These are phyloP conservation scores for Closterium sp. DNA, from an alignment of 139 green algal species.

Conservation along the genomic window DNA sequence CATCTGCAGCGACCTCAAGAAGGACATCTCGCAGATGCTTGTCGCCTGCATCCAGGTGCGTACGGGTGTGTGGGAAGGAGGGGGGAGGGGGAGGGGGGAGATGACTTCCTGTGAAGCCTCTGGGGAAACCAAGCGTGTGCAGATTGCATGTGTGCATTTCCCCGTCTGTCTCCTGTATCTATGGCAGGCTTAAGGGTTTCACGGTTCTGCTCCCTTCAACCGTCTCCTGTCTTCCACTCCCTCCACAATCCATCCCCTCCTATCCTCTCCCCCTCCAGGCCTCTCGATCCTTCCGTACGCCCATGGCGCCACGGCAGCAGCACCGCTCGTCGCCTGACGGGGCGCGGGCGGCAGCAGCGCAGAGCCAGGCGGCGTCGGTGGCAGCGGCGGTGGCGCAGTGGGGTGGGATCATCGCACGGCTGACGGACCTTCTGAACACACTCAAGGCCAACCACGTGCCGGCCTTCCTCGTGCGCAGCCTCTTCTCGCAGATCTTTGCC, in stretches of 20 bases:
- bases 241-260: not conserved
- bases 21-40: too few relatives aligned
- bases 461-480: conserved; percentile 74
- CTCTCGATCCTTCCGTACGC: not conserved
- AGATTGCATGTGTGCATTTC: not conserved
- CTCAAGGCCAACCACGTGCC: conserved; percentile 81
- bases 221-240: not conserved
- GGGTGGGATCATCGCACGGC: conserved; percentile 78
- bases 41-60: too few relatives aligned
- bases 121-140: too few relatives aligned
- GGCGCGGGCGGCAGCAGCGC: not conserved
- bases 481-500: conserved; percentile 68
- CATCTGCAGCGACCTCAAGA: too few relatives aligned
- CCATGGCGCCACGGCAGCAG: not conserved
- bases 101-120: too few relatives aligned
- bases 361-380: not conserved
- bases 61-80: too few relatives aligned
- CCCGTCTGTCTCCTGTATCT: not conserved
- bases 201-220: not conserved
- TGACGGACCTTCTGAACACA: conserved; percentile 75
- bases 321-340: not conserved
- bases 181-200: too few relatives aligned
- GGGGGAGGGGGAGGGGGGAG: too few relatives aligned
- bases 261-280: conserved; percentile 28
- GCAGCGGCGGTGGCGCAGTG: conserved; percentile 61